Percentiles rank a stretch among this genome's conserved stretches.
phyloP scores from a whole-genome alignment of 805 yeast species.

The Pichia exigua region DNA sequence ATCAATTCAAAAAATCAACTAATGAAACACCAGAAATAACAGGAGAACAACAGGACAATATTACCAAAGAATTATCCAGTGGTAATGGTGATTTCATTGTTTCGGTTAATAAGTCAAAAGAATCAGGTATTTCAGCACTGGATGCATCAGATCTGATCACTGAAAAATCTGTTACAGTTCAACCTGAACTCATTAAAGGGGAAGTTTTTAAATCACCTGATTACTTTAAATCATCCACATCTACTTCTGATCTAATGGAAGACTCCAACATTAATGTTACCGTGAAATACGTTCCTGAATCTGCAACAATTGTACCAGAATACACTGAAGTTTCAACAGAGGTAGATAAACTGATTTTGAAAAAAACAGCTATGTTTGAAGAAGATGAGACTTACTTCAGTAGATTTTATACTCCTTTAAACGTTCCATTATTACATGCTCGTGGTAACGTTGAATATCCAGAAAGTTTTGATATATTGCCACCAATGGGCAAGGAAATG shows the following conservation, averaged over 20 bases:
- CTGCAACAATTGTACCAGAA: background rate
- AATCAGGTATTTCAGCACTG: background rate
- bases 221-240: background rate
- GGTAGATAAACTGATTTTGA: background rate
- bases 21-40: background rate
- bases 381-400: constrained; percentile 24
- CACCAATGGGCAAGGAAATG: constrained; percentile 20
- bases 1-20: background rate
- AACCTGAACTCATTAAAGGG: background rate
- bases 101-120: background rate
- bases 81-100: background rate
- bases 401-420: constrained; percentile 14
- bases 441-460: constrained; percentile 21
- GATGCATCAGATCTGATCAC: background rate
- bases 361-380: constrained; percentile 10
- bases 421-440: constrained; percentile 19
- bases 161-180: background rate
- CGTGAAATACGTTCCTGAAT: background rate
- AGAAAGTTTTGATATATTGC: constrained; percentile 2
- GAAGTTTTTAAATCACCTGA: background rate
- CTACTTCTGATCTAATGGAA: background rate
- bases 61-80: background rate
- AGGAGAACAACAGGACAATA: background rate
- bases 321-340: constrained; percentile 3
- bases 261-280: too few relatives aligned